A percentile compares a stretch with the other conserved stretches of the same genome.
Conservation (phyloP, 495 filamentous ascomycete genomes). For the Penicillium flavigenum region DNA sequence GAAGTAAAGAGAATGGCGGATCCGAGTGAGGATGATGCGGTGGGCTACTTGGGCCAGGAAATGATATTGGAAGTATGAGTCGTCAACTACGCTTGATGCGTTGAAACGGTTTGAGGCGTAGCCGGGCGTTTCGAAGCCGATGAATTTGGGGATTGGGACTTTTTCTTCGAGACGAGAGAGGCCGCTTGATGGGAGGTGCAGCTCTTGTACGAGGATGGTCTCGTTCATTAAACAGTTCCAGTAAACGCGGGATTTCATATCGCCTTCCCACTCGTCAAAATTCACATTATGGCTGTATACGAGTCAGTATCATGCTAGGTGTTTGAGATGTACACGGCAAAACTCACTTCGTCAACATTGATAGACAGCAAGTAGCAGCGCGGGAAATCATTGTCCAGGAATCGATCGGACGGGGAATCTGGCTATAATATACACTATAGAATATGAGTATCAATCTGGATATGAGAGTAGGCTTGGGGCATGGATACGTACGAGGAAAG, state of each 20-base stretch:
- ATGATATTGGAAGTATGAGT: conserved; percentile 51
- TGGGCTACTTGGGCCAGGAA: conserved; percentile 52
- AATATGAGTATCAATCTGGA: conserved; percentile 12
- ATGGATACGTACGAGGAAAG: conserved; percentile 40
- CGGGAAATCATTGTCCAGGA: conserved; percentile 50
- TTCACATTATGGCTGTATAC: conserved; percentile 41
- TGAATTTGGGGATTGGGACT: conserved; percentile 51
- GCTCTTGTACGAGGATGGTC: conserved; percentile 48
- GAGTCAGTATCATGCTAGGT: conserved; percentile 8
- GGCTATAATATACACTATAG: conserved; percentile 39
- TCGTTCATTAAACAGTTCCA: conserved; percentile 54
- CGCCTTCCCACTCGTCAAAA: conserved; percentile 50
- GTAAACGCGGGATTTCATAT: conserved; percentile 52
- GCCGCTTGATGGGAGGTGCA: conserved; percentile 49
- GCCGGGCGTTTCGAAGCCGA: conserved; percentile 41
- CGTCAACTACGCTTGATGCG: conserved; percentile 38
- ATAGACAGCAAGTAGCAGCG: conserved; percentile 47
- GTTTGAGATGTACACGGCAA: background rate
- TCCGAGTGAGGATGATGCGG: conserved; percentile 49
- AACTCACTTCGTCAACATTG: conserved; percentile 48
- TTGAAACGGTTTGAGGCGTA: conserved; percentile 32
- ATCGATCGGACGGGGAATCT: conserved; percentile 49
- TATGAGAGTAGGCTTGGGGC: background rate
- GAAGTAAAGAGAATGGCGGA: conserved; percentile 50
- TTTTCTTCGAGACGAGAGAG: conserved; percentile 45